phyloP scores from a whole-genome alignment of 352 stramenopile species.

The Phytophthora fragariaefolia region DNA sequence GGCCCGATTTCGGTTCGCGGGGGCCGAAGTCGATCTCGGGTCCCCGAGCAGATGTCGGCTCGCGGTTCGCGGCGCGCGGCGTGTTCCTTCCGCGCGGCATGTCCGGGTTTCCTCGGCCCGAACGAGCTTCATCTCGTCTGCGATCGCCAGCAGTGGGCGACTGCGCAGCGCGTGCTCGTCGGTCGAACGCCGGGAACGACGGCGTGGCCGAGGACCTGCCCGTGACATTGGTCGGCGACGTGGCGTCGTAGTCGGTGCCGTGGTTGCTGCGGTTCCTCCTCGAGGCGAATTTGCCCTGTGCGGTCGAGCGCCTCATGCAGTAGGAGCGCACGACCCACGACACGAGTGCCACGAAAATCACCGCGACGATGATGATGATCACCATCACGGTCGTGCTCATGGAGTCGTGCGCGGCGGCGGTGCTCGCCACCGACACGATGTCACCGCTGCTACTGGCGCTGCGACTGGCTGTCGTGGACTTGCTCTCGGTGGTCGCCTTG shows the following conservation, averaged over 20 bases:
- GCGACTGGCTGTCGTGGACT: neutral
- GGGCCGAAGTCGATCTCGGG: slow-evolving; percentile 11
- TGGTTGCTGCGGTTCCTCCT: slow-evolving; percentile 16
- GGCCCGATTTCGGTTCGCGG: slow-evolving; percentile 23
- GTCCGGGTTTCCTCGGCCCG: slow-evolving; percentile 26
- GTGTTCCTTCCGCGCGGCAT: slow-evolving; percentile 8
- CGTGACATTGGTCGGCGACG: slow-evolving; percentile 35
- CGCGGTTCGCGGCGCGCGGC: slow-evolving; percentile 8
- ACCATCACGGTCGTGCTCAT: slow-evolving; percentile 35
- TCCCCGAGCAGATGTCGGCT: slow-evolving; percentile 16
- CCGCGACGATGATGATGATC: slow-evolving; percentile 36
- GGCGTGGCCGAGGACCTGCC: slow-evolving; percentile 29
- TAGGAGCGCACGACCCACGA: slow-evolving; percentile 37
- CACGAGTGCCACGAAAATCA: slow-evolving; percentile 41
- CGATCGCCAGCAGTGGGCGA: slow-evolving; percentile 14
- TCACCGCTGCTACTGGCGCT: slow-evolving; percentile 5
- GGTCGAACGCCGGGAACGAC: slow-evolving; percentile 43
- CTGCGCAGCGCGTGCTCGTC: slow-evolving; percentile 26
- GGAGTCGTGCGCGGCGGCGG: slow-evolving; percentile 9
- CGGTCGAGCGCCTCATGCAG: slow-evolving; percentile 25
- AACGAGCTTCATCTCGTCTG: slow-evolving; percentile 1
- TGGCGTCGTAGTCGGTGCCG: slow-evolving; percentile 17
- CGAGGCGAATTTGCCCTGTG: slow-evolving; percentile 21
- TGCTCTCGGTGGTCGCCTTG: slow-evolving; percentile 27
- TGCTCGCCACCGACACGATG: slow-evolving; percentile 3